phyloP scores from a whole-genome alignment of 202 grass and related monocot genomes.

The Setaria italica region DNA sequence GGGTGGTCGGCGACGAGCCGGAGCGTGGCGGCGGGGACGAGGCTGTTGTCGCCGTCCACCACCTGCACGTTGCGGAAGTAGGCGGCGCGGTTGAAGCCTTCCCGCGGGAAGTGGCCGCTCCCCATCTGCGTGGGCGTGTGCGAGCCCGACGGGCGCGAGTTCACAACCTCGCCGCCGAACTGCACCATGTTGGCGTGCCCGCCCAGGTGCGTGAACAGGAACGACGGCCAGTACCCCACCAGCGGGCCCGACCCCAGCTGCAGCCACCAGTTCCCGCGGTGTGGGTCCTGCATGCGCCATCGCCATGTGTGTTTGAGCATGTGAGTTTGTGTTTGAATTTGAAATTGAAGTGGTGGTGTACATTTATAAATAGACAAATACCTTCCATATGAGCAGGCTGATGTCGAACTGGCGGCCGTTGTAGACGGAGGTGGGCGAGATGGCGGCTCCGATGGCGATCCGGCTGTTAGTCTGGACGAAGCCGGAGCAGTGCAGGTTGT shows the following conservation, averaged over 20 bases:
- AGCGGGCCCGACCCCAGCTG: constrained; percentile 61
- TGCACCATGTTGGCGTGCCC: constrained; percentile 85
- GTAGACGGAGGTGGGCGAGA: constrained; percentile 63
- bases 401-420: constrained; percentile 78
- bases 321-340: not conserved
- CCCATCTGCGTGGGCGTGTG: constrained; percentile 96
- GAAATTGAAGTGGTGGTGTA: not conserved
- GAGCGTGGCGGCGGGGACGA: constrained; percentile 59
- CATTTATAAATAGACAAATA: not conserved
- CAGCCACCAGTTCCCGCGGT: constrained; percentile 87
- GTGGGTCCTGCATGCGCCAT: constrained; percentile 58
- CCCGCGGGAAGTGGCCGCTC: constrained; percentile 68
- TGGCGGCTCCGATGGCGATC: constrained; percentile 82
- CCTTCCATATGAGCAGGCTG: constrained; percentile 88
- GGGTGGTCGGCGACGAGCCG: constrained; percentile 69
- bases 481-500: constrained; percentile 91
- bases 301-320: no score
- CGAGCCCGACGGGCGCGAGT: constrained; percentile 52
- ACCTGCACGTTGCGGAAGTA: constrained; percentile 89
- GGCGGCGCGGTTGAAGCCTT: constrained; percentile 60
- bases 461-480: constrained; percentile 90
- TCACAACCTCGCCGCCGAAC: constrained; percentile 91
- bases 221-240: constrained; percentile 85
- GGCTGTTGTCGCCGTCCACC: constrained; percentile 81
- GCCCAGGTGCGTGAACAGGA: constrained; percentile 72